Percentiles rank a stretch among this genome's conserved stretches.
Evolutionary conservation across 2,329 filamentous ascomycete species (phyloP).

Genomic region (Acrodontium crateriforme): DNA sequence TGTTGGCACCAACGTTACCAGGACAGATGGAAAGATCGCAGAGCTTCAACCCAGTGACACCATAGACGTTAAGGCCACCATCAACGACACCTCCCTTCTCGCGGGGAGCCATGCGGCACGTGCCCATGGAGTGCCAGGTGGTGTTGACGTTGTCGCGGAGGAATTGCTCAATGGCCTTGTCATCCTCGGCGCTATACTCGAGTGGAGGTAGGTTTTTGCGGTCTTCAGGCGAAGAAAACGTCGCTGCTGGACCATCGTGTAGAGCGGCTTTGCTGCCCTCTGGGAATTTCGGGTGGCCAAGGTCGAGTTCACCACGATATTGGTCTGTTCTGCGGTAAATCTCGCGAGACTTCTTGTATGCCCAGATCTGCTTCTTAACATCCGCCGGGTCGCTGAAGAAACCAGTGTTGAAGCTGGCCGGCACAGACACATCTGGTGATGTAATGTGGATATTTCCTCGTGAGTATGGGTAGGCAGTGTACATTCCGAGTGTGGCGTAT

Average conservation of each 20-base stretch:
- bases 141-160: constrained; percentile 27
- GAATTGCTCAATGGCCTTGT: constrained; percentile 26
- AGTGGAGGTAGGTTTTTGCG: too few species aligned
- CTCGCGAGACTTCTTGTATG: constrained; percentile 50
- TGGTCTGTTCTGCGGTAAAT: constrained; percentile 40
- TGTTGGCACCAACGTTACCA: constrained; percentile 32
- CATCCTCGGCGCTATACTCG: constrained; percentile 25
- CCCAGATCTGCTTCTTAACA: constrained; percentile 45
- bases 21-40: constrained; percentile 29
- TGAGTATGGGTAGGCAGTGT: constrained; percentile 46
- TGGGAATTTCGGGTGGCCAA: constrained; percentile 24
- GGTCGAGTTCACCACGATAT: constrained; percentile 29
- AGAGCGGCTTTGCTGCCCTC: constrained; percentile 32
- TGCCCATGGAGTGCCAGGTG: constrained; percentile 28
- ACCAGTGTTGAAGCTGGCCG: constrained; percentile 16
- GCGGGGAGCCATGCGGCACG: constrained; percentile 23
- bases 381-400: constrained; percentile 35
- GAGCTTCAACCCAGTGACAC: constrained; percentile 26
- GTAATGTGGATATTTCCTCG: constrained; percentile 48
- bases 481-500: too few species aligned
- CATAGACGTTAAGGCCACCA: constrained; percentile 25
- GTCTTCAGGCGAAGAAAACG: too few species aligned
- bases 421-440: constrained; percentile 27
- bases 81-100: constrained; percentile 28
- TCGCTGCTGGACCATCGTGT: too few species aligned